Evolutionary conservation across 768 basidiomycete species (phyloP), one percentile per base, ranked within the genome.

Genomic region (Boletellus ananiceps): DNA sequence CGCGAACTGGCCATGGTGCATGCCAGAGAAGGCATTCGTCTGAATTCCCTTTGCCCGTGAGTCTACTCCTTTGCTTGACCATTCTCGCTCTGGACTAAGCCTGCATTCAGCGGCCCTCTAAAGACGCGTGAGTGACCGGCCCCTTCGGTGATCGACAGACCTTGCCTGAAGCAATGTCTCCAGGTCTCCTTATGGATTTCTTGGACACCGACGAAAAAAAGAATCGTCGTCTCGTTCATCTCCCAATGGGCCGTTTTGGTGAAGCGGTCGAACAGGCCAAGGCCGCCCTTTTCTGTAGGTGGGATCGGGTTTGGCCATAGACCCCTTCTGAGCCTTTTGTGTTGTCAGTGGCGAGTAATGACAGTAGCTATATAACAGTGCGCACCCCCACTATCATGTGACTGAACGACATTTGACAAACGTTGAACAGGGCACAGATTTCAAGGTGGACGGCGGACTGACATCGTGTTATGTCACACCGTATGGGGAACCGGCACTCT

Each of bases 1-100:
- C 83, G 96, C 34, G 96, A 99, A 65, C 77, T 98, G 29, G 96
- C 96, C 1, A 94, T 97, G 82, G 89, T 98, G 0, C 96, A 99
- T 68, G 96, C 96, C 38, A 79, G 87, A 53, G 96, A 99, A 74
- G 95, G 95, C 42, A 97, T 99, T 62, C 85, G 96, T 25, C 59
- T 97, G 68, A 99, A 99, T 71, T 84, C 93, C 11, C 80, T 99
- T 51, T 97, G 94, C 80, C 96, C 94, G 88, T 93, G 70, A 64
- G 89, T 75, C 8, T 8, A 6, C 16, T 37, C 25, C n/a, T 44
- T 33, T 34, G 4, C 19, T 23, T 37, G 23, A n/a, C 13, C 15
- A 27, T 47, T 19, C 44, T 46, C 36, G 50, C 50, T 23, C 23
- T 27, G 40, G 23, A 51, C 37, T 14, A 40, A 52, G 49, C 33